Percentiles rank a stretch among this genome's conserved stretches.
These are phyloP conservation scores for Lasiodiplodia theobromae DNA, from an alignment of 2,329 filamentous ascomycete genomes.

Conservation along the genomic window DNA sequence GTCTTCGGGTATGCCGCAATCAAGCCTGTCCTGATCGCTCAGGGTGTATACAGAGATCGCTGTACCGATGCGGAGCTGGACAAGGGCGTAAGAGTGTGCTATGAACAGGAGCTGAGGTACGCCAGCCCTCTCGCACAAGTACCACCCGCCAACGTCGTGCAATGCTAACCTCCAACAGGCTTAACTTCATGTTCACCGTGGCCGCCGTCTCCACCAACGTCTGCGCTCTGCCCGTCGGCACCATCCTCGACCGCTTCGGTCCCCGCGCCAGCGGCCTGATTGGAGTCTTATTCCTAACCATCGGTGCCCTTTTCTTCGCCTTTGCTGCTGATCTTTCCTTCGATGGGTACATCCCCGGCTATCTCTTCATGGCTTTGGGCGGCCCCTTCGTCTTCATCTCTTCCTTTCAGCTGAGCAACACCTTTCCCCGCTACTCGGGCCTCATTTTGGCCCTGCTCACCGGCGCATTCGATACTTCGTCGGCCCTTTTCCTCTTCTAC, in stretches of 20 bases:
- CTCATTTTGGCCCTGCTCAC: slow-evolving; percentile 59
- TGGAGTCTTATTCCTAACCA: slow-evolving; percentile 71
- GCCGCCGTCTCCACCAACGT: slow-evolving; percentile 90
- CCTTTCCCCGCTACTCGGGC: slow-evolving; percentile 58
- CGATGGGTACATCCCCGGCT: slow-evolving; percentile 68
- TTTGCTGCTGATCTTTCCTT: slow-evolving; percentile 70
- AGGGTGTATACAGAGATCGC: slow-evolving; percentile 47
- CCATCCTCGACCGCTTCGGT: slow-evolving; percentile 82
- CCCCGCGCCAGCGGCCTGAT: slow-evolving; percentile 77
- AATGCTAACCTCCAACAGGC: slow-evolving; percentile 57
- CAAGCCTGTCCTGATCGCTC: slow-evolving; percentile 49
- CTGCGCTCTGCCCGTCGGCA: slow-evolving; percentile 82
- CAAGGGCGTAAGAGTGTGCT: slow-evolving; percentile 45
- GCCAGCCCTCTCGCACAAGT: background rate
- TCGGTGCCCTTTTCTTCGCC: slow-evolving; percentile 76
- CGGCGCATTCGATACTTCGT: slow-evolving; percentile 59
- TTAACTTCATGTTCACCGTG: slow-evolving; percentile 93
- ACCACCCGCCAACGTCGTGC: background rate
- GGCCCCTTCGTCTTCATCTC: slow-evolving; percentile 61
- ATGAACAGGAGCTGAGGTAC: slow-evolving; percentile 46
- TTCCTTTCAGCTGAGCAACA: slow-evolving; percentile 59
- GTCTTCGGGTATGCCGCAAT: slow-evolving; percentile 51
- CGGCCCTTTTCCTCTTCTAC: slow-evolving; percentile 57
- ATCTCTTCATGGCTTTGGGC: slow-evolving; percentile 58
- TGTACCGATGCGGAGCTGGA: slow-evolving; percentile 46